Percentiles rank a stretch among this genome's conserved stretches.
Evolutionary conservation across 2,329 filamentous ascomycete genomes (phyloP).

Genomic region (Talaromyces sp.): DNA sequence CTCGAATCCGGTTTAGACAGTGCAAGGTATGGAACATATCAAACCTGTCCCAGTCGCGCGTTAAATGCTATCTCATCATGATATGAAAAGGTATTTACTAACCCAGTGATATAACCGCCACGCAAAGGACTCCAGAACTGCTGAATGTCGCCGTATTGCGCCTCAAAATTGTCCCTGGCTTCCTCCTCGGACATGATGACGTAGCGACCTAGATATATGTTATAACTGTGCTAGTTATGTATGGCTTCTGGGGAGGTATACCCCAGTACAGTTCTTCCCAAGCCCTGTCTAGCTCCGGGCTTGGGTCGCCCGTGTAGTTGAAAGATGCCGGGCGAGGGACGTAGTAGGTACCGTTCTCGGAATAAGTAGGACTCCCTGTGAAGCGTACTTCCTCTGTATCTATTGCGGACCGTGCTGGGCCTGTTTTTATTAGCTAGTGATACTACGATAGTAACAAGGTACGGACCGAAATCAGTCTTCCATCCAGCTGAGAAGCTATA

Average conservation of each 20-base stretch:
- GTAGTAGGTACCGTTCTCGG: background rate
- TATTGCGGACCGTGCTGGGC: slow-evolving; percentile 2
- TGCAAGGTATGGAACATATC: slow-evolving; percentile 6
- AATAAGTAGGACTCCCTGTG: slow-evolving; percentile 5
- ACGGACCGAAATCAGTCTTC: slow-evolving; percentile 5
- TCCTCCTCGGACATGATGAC: background rate
- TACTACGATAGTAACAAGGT: too few species aligned
- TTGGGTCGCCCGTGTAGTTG: slow-evolving; percentile 2
- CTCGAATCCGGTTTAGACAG: background rate
- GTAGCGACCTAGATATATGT: background rate
- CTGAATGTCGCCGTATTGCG: background rate
- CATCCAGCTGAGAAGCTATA: background rate
- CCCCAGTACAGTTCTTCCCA: slow-evolving; percentile 4
- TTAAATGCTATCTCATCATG: too few species aligned
- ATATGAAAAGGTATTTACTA: background rate
- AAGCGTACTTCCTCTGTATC: background rate
- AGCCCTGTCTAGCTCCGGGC: background rate
- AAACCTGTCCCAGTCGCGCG: background rate
- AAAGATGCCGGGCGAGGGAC: background rate
- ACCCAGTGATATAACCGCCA: background rate
- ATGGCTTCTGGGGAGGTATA: background rate
- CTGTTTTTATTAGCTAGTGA: too few species aligned
- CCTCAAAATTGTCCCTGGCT: background rate
- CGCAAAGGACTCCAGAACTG: slow-evolving; percentile 3
- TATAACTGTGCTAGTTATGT: background rate